These are phyloP conservation scores for Thielaviopsis ethacetica DNA, from an alignment of 2,329 filamentous ascomycete species.

Conservation along the genomic window DNA sequence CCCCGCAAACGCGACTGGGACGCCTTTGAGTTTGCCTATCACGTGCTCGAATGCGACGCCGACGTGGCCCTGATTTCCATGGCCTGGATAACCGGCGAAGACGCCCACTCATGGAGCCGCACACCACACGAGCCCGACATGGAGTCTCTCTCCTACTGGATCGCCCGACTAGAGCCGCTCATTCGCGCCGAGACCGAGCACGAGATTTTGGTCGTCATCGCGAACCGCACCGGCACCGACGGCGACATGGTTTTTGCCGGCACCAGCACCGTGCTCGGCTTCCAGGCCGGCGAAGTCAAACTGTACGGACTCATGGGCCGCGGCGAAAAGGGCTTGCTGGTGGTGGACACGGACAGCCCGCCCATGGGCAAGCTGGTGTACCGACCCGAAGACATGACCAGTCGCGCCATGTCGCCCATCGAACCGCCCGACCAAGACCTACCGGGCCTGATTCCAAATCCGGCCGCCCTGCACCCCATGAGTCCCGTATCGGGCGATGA, in stretches of 20 bases:
- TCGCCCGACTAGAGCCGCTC: conserved; percentile 51
- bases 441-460: conserved; percentile 9
- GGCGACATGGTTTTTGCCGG: conserved; percentile 53
- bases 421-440: not conserved
- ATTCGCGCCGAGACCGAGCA: conserved; percentile 33
- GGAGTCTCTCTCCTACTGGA: conserved; percentile 61
- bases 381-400: conserved; percentile 4
- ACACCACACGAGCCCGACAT: conserved; percentile 47
- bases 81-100: conserved; percentile 57
- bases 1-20: conserved; percentile 25
- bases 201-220: conserved; percentile 53
- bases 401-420: not conserved
- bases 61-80: conserved; percentile 55
- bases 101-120: conserved; percentile 27
- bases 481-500: not conserved
- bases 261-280: conserved; percentile 53
- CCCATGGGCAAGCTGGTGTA: conserved; percentile 29
- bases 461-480: not conserved
- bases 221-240: conserved; percentile 55
- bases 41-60: conserved; percentile 38
- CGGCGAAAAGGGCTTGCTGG: conserved; percentile 49
- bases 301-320: conserved; percentile 57
- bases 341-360: conserved; percentile 42
- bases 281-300: conserved; percentile 46
- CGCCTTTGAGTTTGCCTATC: conserved; percentile 30